Evolutionary conservation across 495 filamentous ascomycete species (phyloP).

Genomic region (Penicillium soppii): DNA sequence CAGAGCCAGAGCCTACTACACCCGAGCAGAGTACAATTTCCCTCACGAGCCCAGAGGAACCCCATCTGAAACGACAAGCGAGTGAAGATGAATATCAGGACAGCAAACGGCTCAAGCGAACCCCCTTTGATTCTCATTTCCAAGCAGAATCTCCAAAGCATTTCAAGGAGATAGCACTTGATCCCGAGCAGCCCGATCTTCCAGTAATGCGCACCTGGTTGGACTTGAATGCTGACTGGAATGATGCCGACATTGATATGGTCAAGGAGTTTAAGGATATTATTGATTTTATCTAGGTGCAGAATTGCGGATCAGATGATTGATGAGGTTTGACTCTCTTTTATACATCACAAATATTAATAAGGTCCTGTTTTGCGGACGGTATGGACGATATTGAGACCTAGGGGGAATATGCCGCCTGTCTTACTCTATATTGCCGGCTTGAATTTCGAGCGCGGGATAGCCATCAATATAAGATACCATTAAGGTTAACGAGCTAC

Average conservation of each 20-base stretch:
- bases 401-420: too few relatives aligned
- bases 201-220: not conserved
- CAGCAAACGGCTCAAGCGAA: not conserved
- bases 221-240: not conserved
- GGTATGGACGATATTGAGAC: not conserved
- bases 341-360: not conserved
- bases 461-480: too few relatives aligned
- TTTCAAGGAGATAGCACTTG: not conserved
- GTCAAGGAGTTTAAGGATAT: slow-evolving; percentile 40
- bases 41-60: not conserved
- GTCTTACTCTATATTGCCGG: too few relatives aligned
- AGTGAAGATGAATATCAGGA: not conserved
- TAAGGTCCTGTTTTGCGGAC: not conserved
- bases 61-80: slow-evolving; percentile 6
- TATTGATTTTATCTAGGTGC: slow-evolving; percentile 26
- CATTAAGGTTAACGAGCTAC: too few relatives aligned
- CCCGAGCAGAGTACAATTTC: not conserved
- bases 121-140: not conserved
- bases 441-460: too few relatives aligned
- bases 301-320: not conserved
- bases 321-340: not conserved
- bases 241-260: slow-evolving; percentile 11
- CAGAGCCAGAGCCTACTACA: not conserved
- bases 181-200: not conserved
- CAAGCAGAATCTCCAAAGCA: not conserved